Evolutionary conservation across 176 grass and related monocot species (phyloP), one percentile per base, ranked within the genome.

Genomic region (bread wheat (Triticum aestivum)): DNA sequence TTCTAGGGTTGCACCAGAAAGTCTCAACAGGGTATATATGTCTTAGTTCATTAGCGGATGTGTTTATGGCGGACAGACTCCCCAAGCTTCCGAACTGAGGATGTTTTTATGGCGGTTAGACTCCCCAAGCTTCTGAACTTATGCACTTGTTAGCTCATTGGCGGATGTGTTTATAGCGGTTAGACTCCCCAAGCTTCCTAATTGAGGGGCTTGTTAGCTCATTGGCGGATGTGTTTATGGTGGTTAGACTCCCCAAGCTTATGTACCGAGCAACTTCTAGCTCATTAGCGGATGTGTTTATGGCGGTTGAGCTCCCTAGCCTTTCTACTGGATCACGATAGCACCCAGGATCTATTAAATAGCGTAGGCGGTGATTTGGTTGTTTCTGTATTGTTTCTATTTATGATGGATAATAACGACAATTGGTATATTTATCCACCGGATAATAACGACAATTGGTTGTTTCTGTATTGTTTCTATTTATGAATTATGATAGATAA

Each of bases 331-430:
- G 17, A 17, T 66, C 1, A 51, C 9, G 67, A 23, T 68, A 27
- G 14, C 20, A 74, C 54, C 8, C 32, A 41, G n/a, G 67, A 78
- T 39, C 32, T 41, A 69, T 84, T 68, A 11, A 52, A 44, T 76
- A 49, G 66, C 27, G 34, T 8, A 68, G 32, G 32, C 33, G 59
- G 34, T 61, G 14, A 74, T 47, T 74, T 20, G 35, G 9, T 37
- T 75, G 67, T 39, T 85, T 62, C 61, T 75, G 45, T 87, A 84
- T 17, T 79, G 12, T 83, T 87, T 87, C 17, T 66, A 51, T 35
- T 37, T 77, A 62, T 78, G 29, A 59, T 12, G 8, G 15, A 84
- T 74, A 14, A 44, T 61, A 76, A 35, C 13, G n/a, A 4, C 44
- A 26, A 8, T 37, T 26, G 67, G 51, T 42, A 68, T 68, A 18